phyloP scores from a whole-genome alignment of 768 basidiomycete genomes.

The Kwoniella shandongensis region DNA sequence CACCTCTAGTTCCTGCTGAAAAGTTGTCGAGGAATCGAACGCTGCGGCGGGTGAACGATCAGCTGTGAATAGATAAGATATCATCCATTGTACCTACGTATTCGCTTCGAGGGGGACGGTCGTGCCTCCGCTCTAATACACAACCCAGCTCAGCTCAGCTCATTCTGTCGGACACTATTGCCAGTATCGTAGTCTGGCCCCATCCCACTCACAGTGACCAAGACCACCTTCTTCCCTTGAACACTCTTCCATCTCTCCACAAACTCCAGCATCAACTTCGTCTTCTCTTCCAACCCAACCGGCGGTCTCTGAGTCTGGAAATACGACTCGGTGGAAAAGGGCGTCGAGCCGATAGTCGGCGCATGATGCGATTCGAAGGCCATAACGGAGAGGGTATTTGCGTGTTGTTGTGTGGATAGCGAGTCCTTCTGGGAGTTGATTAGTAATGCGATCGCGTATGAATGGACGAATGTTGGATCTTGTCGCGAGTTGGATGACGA shows the following conservation, averaged over 20 bases:
- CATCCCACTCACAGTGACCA: constrained; percentile 83
- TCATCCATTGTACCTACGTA: constrained; percentile 81
- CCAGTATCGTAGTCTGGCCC: too few species aligned
- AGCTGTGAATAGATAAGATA: neutral
- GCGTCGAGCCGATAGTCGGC: constrained; percentile 7
- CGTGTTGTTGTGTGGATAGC: too few species aligned
- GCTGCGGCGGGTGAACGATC: constrained; percentile 58
- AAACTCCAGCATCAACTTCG: constrained; percentile 67
- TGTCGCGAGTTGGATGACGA: too few species aligned
- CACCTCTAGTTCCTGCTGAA: constrained; percentile 97
- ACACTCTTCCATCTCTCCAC: constrained; percentile 64
- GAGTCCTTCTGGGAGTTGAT: too few species aligned
- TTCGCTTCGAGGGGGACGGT: constrained; percentile 98
- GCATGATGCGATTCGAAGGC: too few species aligned
- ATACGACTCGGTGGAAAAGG: constrained; percentile 83
- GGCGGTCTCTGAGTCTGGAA: constrained; percentile 86
- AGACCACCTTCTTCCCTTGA: constrained; percentile 72
- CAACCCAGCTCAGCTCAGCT: too few species aligned
- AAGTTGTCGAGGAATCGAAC: constrained; percentile 99
- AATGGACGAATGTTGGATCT: too few species aligned
- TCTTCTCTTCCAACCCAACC: constrained; percentile 66
- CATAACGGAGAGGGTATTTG: too few species aligned
- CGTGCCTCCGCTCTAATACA: constrained; percentile 96
- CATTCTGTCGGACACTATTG: too few species aligned
- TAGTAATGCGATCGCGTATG: too few species aligned